phyloP scores from a whole-genome alignment of 2,329 filamentous ascomycete genomes.

The Dothidotthia symphoricarpi region DNA sequence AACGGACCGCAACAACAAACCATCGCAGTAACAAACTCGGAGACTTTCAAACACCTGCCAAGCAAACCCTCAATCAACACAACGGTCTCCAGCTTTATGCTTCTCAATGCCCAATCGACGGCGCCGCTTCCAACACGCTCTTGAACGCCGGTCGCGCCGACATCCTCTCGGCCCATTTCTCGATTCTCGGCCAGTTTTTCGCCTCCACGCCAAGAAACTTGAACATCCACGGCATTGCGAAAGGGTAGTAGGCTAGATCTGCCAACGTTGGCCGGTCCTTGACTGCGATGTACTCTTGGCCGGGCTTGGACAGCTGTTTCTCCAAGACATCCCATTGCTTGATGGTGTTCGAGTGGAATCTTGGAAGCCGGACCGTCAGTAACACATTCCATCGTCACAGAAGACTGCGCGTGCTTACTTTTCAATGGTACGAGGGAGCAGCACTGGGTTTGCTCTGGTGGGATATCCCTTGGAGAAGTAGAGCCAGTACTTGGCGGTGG shows the following conservation, averaged over 20 bases:
- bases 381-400: background rate
- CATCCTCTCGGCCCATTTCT: slow-evolving; percentile 31
- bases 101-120: slow-evolving; percentile 7
- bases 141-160: slow-evolving; percentile 21
- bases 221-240: slow-evolving; percentile 43
- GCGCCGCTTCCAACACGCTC: slow-evolving; percentile 14
- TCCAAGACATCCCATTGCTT: slow-evolving; percentile 19
- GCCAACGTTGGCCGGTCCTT: slow-evolving; percentile 39
- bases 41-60: too few relatives aligned
- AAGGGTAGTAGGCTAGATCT: slow-evolving; percentile 41
- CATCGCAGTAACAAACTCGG: too few relatives aligned
- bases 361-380: background rate
- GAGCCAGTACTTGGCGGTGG: slow-evolving; percentile 41
- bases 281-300: slow-evolving; percentile 39
- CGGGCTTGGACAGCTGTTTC: slow-evolving; percentile 7
- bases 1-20: too few relatives aligned
- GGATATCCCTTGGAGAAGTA: slow-evolving; percentile 21
- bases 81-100: too few relatives aligned
- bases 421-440: slow-evolving; percentile 16
- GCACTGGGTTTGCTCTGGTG: slow-evolving; percentile 19
- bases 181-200: slow-evolving; percentile 31
- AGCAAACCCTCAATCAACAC: too few relatives aligned
- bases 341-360: slow-evolving; percentile 9
- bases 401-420: slow-evolving; percentile 19
- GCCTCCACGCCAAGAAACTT: slow-evolving; percentile 35